Conservation (phyloP, 768 basidiomycete genomes). For the Agrocybe chaxingu region DNA sequence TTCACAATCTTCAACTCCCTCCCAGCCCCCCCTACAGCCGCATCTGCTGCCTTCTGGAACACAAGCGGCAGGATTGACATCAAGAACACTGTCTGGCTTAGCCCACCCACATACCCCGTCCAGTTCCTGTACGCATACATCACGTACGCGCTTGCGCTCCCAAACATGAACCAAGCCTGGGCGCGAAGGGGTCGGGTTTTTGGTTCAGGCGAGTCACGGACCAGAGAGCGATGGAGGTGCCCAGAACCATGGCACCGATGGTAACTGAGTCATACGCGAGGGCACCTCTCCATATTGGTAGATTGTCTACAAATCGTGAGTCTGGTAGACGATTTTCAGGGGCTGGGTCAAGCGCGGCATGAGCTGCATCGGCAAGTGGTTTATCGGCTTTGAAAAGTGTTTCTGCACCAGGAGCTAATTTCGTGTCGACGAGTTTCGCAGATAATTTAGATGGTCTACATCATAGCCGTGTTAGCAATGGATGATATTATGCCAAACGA, state of each 20-base stretch:
- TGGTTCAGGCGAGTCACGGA: constrained; percentile 2
- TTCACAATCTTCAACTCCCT: constrained; percentile 34
- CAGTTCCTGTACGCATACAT: constrained; percentile 65
- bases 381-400: too few species aligned
- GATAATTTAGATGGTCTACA: not conserved
- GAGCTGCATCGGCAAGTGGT: too few species aligned
- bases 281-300: constrained; percentile 6
- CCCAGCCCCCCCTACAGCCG: constrained; percentile 9
- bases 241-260: constrained; percentile 57
- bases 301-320: not conserved
- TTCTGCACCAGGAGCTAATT: not conserved
- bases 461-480: too few species aligned
- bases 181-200: constrained; percentile 27
- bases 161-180: constrained; percentile 53
- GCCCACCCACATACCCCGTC: constrained; percentile 67
- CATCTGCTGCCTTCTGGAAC: constrained; percentile 44
- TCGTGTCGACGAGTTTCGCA: not conserved
- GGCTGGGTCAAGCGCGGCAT: too few species aligned
- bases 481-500: constrained; percentile 33
- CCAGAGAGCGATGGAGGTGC: constrained; percentile 38
- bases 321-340: not conserved
- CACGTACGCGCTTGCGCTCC: constrained; percentile 47
- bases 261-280: constrained; percentile 62
- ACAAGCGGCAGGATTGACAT: constrained; percentile 61
- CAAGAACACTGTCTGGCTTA: constrained; percentile 60